Conservation (phyloP, 768 basidiomycete species). For the Fistulinella prunicolor region DNA sequence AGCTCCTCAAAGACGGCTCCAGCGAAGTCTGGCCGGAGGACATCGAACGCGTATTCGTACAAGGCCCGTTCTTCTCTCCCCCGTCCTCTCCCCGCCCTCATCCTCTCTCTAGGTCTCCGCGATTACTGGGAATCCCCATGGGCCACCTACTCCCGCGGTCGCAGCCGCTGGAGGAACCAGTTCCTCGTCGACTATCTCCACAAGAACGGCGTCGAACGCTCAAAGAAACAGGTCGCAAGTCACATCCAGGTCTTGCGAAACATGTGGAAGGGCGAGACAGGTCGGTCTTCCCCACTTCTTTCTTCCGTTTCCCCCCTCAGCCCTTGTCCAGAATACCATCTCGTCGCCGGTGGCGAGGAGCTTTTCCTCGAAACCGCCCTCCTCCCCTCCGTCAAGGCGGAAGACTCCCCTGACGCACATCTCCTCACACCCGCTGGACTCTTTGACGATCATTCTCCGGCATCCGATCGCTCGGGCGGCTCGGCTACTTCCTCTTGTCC, state of each 20-base stretch:
- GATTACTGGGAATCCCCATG: constrained; percentile 81
- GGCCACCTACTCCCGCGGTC: constrained; percentile 76
- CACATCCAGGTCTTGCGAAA: constrained; percentile 83
- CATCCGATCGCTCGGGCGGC: constrained; percentile 30
- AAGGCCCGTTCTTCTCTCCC: constrained; percentile 43
- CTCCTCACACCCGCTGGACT: constrained; percentile 39
- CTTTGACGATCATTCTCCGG: constrained; percentile 32
- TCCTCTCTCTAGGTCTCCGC: constrained; percentile 51
- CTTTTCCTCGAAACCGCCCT: constrained; percentile 49
- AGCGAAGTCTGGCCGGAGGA: constrained; percentile 80
- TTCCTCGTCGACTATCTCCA: constrained; percentile 80
- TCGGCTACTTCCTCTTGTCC: constrained; percentile 27
- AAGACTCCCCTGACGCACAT: constrained; percentile 46
- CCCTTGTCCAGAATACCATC: constrained; percentile 56
- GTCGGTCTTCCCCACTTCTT: constrained; percentile 34
- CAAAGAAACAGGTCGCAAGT: constrained; percentile 89
- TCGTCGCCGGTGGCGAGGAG: constrained; percentile 81
- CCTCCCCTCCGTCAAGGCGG: constrained; percentile 53
- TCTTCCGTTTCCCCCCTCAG: constrained; percentile 3
- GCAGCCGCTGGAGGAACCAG: constrained; percentile 80
- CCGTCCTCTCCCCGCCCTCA: constrained; percentile 1
- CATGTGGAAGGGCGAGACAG: constrained; percentile 85
- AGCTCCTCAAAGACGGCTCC: constrained; percentile 78
- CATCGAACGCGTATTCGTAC: constrained; percentile 74
- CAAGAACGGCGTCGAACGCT: constrained; percentile 63